Conservation (phyloP, 208 protist species). For the Leishmania tarentolae region DNA sequence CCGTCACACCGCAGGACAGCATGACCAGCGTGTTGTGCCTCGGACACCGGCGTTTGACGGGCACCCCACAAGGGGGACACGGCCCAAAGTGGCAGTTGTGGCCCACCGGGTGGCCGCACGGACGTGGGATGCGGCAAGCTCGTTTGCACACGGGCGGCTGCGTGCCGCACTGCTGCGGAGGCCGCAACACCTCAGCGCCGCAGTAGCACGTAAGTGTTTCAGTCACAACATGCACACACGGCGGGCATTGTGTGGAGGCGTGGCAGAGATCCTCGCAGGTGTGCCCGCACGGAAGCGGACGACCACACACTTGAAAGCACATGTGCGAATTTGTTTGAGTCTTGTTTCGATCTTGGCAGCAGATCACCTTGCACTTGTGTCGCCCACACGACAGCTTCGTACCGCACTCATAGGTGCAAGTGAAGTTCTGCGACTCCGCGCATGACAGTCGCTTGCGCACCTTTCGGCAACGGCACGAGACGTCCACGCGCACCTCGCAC, state of each 20-base stretch:
- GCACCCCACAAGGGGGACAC: conserved; percentile 62
- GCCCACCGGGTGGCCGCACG: conserved; percentile 50
- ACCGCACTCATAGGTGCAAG: conserved; percentile 62
- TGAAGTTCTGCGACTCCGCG: conserved; percentile 37
- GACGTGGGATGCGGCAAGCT: conserved; percentile 36
- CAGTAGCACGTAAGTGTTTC: conserved; percentile 64
- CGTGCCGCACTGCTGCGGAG: conserved; percentile 77
- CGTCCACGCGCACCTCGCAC: conserved; percentile 42
- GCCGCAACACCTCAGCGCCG: conserved; percentile 49
- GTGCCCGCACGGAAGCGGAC: conserved; percentile 79
- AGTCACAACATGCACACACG: conserved; percentile 60
- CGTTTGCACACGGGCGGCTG: conserved; percentile 52
- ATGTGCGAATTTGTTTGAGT: conserved; percentile 40
- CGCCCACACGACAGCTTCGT: conserved; percentile 70
- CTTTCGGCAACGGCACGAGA: conserved; percentile 58
- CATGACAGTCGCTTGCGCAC: conserved; percentile 57
- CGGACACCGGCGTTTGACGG: conserved; percentile 45
- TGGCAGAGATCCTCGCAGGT: conserved; percentile 71
- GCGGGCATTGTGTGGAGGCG: conserved; percentile 52
- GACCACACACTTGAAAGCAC: conserved; percentile 54
- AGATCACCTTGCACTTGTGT: conserved; percentile 65
- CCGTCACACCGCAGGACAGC: conserved; percentile 32
- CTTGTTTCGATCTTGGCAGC: conserved; percentile 60
- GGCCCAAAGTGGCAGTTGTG: conserved; percentile 82
- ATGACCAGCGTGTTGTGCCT: conserved; percentile 46